Base-by-base conservation (phyloP, 176 grass and related monocot species). In the Guadua angustifolia region DNA sequence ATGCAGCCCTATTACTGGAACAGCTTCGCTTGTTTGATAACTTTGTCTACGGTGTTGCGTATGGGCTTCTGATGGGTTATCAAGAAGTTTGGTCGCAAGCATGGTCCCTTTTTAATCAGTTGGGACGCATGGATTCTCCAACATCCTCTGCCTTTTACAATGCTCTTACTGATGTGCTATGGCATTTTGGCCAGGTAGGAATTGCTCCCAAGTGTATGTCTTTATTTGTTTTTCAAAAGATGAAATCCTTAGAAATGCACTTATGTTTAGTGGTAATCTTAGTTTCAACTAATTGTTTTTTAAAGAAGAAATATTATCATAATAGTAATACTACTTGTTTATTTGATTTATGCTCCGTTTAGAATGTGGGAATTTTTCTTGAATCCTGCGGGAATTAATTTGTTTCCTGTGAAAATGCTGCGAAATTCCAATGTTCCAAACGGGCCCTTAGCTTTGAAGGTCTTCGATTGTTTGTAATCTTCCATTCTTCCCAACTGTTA, bases 131-230 rank as follows among this genome's bases (percentile, higher is more conserved):
- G 93, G 96, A 99, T 88, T 59, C 87, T 59, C 73, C 96, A 88
- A 95, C 96, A 71, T 95, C 96, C 25, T 99, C 93, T 63, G 96
- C 96, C 57, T 99, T 99, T 81, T 99, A 99, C 65, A 99, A 99
- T 84, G 96, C 96, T 60, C 87, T 99, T n/a, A 99, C 93, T 75
- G 96, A 99, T 85, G 89, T 99, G 86, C 82, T 99, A 69, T 99
- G 96, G 96, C 96, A 99, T 94, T 95, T 99, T 90, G 96, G 96
- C 50, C 96, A 99, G 96, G 96, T 99, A 89, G 76, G 67, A 79
- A 74, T 77, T 71, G 16, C 51, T 88, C 43, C 42, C 15, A 14
- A 32, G 22, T 66, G 42, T 73, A 67, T 51, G 44, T 85, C 17
- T 65, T 21, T 64, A 29, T 82, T 13, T 26, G 70, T 80, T 69